These are phyloP conservation scores for Neodidymelliopsis sp. DNA, from an alignment of 2,329 filamentous ascomycete genomes.

Conservation along the genomic window DNA sequence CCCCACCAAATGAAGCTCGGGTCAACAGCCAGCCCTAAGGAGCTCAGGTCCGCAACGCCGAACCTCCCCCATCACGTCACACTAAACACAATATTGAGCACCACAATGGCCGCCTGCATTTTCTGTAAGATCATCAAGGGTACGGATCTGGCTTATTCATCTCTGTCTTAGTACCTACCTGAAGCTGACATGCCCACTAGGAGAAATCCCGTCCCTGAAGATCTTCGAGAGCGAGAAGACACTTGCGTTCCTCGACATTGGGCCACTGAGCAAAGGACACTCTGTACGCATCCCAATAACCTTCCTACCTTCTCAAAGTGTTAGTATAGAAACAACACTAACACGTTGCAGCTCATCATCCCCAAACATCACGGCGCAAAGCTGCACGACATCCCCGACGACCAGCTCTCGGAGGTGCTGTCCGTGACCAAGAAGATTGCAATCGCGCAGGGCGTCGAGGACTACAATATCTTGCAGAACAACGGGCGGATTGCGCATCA, in stretches of 20 bases:
- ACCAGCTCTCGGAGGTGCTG: conserved; percentile 81
- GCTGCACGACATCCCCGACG: conserved; percentile 90
- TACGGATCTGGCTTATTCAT: conserved; percentile 44
- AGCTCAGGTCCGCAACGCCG: conserved; percentile 13
- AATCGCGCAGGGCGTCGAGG: conserved; percentile 72
- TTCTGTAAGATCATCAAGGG: conserved; percentile 99
- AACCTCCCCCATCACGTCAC: conserved; percentile 33
- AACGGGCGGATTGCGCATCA: conserved; percentile 93
- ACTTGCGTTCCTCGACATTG: conserved; percentile 95
- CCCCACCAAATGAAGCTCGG: conserved; percentile 26
- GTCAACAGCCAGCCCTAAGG: conserved; percentile 10
- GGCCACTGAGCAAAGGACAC: conserved; percentile 86
- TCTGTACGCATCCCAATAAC: conserved; percentile 68
- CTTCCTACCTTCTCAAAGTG: background rate
- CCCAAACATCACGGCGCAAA: conserved; percentile 95
- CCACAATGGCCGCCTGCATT: conserved; percentile 75
- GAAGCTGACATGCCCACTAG: conserved; percentile 57
- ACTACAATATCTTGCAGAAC: conserved; percentile 97
- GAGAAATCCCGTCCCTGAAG: conserved; percentile 96
- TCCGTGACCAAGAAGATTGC: conserved; percentile 89
- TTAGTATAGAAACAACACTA: no score
- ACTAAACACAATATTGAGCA: conserved; percentile 32
- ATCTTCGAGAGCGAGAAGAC: conserved; percentile 94
- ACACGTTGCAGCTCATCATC: conserved; percentile 79
- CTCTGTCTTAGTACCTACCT: background rate